Evolutionary conservation across 2,329 filamentous ascomycete genomes (phyloP).

Genomic region (Fusarium sterilihyphosum): DNA sequence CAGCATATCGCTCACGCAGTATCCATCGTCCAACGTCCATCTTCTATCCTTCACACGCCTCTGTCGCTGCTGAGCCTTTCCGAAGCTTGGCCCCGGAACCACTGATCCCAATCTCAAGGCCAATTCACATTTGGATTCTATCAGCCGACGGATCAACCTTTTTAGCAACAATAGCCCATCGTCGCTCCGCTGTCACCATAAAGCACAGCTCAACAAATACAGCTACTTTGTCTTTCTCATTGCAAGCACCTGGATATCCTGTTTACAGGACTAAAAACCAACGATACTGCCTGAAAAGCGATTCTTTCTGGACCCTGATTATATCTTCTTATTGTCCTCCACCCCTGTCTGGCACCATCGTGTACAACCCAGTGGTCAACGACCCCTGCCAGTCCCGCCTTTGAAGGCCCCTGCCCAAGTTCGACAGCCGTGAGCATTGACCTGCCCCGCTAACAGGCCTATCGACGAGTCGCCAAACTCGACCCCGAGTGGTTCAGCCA

Average conservation of each 20-base stretch:
- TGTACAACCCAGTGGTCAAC: constrained; percentile 21
- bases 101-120: not conserved
- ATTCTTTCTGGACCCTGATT: constrained; percentile 36
- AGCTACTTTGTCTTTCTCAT: not conserved
- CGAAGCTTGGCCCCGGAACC: not conserved
- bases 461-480: constrained; percentile 31
- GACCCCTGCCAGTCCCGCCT: constrained; percentile 35
- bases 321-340: constrained; percentile 7
- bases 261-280: not conserved
- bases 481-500: constrained; percentile 29
- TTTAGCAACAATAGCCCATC: not conserved
- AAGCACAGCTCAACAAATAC: not conserved
- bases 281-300: constrained; percentile 11
- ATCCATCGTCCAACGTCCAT: constrained; percentile 30
- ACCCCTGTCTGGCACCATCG: constrained; percentile 32
- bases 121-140: not conserved
- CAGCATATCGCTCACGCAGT: constrained; percentile 40
- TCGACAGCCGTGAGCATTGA: constrained; percentile 40
- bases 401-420: constrained; percentile 28
- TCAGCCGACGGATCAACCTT: not conserved
- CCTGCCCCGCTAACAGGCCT: constrained; percentile 41
- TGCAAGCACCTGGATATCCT: not conserved
- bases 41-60: constrained; percentile 7
- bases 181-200: not conserved
- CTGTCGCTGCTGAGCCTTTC: not conserved